Conservation (phyloP, 306 rosid species). For the cucumber (Cucumis sativus) region Cucumber_9930_V3 NC_026657.2:35111001-35111500, state of each 20-base stretch:
- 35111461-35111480: constrained; percentile 97
- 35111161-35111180: constrained; percentile 18
- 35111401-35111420: constrained; percentile 82
- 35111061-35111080: constrained; percentile 4
- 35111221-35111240: neutral
- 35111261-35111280: constrained; percentile 32
- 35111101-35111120: constrained; percentile 37
- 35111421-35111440: constrained; percentile 87
- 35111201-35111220: constrained; percentile 7
- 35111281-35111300: constrained; percentile 59
- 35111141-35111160: constrained; percentile 5
- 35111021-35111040: neutral
- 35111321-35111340: constrained; percentile 71
- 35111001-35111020: neutral
- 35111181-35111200: constrained; percentile 4
- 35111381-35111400: constrained; percentile 38
- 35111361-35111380: constrained; percentile 12
- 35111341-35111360: constrained; percentile 93
- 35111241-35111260: constrained; percentile 13
- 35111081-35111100: constrained; percentile 56
- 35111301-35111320: constrained; percentile 38
- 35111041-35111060: neutral
- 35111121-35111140: constrained; percentile 1
- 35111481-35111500: constrained; percentile 86
- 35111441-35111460: constrained; percentile 75